phyloP scores from a whole-genome alignment of 2,329 filamentous ascomycete genomes.

The Berkeleyomyces rouxiae region DNA sequence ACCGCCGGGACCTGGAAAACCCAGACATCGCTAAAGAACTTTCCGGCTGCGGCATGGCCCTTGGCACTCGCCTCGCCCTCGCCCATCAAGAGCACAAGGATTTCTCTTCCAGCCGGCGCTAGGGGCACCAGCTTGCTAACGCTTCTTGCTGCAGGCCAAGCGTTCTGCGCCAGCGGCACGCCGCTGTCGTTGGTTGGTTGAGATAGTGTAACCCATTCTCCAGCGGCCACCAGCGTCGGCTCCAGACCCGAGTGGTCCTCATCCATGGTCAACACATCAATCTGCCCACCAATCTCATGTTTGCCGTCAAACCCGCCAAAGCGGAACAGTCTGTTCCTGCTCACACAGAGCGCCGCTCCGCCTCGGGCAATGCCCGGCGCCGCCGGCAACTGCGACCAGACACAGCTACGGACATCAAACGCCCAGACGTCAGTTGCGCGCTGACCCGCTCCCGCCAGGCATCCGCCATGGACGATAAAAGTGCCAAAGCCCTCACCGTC shows the following conservation, averaged over 20 bases:
- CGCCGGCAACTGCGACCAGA: conserved; percentile 51
- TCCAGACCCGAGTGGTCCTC: conserved; percentile 34
- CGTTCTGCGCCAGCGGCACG: neutral
- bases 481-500: conserved; percentile 47
- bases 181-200: conserved; percentile 19
- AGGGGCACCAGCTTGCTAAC: conserved; percentile 38
- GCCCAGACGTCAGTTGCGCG: conserved; percentile 57
- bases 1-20: conserved; percentile 38
- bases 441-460: conserved; percentile 39
- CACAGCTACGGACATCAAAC: conserved; percentile 46
- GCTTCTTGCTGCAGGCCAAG: conserved; percentile 11
- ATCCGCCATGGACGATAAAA: conserved; percentile 63
- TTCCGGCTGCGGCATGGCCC: conserved; percentile 34
- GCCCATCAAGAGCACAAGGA: conserved; percentile 44
- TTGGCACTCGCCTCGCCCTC: conserved; percentile 33
- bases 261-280: conserved; percentile 48
- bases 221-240: conserved; percentile 32
- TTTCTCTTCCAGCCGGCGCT: conserved; percentile 42
- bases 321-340: conserved; percentile 50
- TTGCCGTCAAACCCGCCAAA: conserved; percentile 68
- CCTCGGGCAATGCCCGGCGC: conserved; percentile 52
- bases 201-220: conserved; percentile 37
- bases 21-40: conserved; percentile 46
- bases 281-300: conserved; percentile 48
- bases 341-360: conserved; percentile 50